Evolutionary conservation across 2,329 filamentous ascomycete species (phyloP).

Genomic region (Ploettnerulaceae sp.): DNA sequence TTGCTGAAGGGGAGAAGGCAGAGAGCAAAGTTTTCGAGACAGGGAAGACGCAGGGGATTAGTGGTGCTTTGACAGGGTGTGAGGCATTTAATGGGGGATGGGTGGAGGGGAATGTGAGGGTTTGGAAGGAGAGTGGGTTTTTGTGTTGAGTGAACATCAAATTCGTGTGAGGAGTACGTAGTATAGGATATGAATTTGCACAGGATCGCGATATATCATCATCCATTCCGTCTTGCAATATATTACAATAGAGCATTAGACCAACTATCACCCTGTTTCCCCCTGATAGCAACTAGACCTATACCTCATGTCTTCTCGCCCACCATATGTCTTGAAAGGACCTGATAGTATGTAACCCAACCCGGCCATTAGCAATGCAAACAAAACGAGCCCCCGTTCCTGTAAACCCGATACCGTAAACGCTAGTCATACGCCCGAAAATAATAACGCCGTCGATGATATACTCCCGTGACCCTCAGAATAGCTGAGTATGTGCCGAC

Average conservation of each 20-base stretch:
- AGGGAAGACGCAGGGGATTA: slow-evolving; percentile 17
- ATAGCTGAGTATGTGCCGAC: too few relatives aligned
- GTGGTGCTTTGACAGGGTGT: slow-evolving; percentile 19
- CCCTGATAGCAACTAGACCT: not conserved
- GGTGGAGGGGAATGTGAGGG: slow-evolving; percentile 20
- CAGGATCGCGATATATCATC: too few relatives aligned
- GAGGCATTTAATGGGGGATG: slow-evolving; percentile 19
- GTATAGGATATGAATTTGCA: not conserved
- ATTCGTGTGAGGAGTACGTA: not conserved
- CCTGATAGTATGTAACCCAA: not conserved
- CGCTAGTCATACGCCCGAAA: not conserved
- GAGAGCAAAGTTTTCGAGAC: slow-evolving; percentile 23
- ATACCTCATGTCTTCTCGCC: too few relatives aligned
- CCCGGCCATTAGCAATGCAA: not conserved
- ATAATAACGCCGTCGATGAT: slow-evolving; percentile 7
- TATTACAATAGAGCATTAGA: slow-evolving; percentile 21
- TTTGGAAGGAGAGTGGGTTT: slow-evolving; percentile 26
- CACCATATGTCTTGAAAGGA: not conserved
- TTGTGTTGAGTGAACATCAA: slow-evolving; percentile 6
- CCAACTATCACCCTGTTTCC: not conserved
- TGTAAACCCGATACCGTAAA: not conserved
- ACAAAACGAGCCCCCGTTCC: not conserved
- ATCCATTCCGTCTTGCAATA: slow-evolving; percentile 6
- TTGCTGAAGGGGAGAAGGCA: not conserved
- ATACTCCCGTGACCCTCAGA: too few relatives aligned